Percentiles rank a stretch among this genome's conserved stretches.
phyloP scores from a whole-genome alignment of 2,329 filamentous ascomycete species.

The Talaromyces verruculosus region DNA sequence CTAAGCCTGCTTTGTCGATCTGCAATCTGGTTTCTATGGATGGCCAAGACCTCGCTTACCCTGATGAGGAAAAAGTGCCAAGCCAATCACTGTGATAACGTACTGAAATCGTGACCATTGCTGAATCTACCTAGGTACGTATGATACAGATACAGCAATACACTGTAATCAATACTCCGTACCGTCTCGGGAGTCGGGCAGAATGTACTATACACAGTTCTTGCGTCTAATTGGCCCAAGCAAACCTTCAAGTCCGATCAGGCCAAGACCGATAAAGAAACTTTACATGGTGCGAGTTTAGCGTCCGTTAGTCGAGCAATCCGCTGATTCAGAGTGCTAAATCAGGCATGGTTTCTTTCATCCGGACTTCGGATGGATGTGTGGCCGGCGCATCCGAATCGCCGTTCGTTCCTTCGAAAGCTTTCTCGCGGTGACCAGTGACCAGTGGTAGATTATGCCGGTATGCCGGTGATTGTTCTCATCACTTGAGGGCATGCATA shows the following conservation, averaged over 20 bases:
- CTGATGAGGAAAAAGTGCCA: neutral
- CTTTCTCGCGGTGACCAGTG: neutral
- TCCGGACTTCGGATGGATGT: conserved; percentile 1
- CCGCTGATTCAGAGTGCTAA: neutral
- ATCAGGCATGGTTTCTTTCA: neutral
- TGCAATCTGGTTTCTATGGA: neutral
- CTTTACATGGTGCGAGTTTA: neutral
- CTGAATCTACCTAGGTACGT: neutral
- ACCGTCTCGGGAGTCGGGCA: neutral
- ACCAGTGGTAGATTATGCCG: neutral
- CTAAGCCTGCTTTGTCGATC: conserved; percentile 19
- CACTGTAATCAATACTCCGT: neutral
- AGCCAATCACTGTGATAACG: neutral
- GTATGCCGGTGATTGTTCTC: neutral
- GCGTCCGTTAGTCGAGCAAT: conserved; percentile 4
- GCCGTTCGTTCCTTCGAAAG: neutral
- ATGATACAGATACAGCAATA: neutral
- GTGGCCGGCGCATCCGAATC: conserved; percentile 5
- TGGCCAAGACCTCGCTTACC: conserved; percentile 7
- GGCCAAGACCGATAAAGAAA: neutral
- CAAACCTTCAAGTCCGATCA: neutral
- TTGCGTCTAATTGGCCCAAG: neutral
- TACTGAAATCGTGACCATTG: neutral
- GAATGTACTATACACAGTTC: neutral
- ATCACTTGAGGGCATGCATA: neutral